Evolutionary conservation across 306 rosid species (phyloP).

Genomic region (Gillenia trifoliata): DNA sequence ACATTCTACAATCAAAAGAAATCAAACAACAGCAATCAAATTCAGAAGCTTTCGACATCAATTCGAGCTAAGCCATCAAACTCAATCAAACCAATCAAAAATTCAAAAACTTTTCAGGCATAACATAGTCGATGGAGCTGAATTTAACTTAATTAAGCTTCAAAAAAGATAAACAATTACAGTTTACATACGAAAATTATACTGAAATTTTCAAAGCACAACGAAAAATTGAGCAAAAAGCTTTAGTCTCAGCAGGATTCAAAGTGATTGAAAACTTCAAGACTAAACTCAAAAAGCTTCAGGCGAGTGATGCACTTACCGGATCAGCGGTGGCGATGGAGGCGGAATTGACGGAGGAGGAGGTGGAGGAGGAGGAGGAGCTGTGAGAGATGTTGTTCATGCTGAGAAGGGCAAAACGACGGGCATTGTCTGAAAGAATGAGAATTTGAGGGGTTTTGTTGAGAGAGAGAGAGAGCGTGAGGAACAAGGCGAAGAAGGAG

Average conservation of each 20-base stretch:
- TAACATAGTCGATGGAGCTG: neutral
- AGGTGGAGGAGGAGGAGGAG: conserved; percentile 41
- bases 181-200: neutral
- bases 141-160: neutral
- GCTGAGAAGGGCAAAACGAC: conserved; percentile 19
- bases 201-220: neutral
- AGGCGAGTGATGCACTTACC: conserved; percentile 28
- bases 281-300: neutral
- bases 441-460: neutral
- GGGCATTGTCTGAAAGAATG: conserved; percentile 26
- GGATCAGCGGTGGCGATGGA: conserved; percentile 49
- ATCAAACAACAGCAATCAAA: conserved; percentile 2
- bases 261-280: neutral
- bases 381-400: conserved; percentile 65
- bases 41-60: neutral
- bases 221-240: neutral
- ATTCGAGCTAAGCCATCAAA: neutral
- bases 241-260: neutral
- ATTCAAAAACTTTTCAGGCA: neutral
- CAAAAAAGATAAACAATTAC: neutral
- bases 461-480: conserved; percentile 1
- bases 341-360: conserved; percentile 55
- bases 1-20: conserved; percentile 29
- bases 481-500: conserved; percentile 15
- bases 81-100: neutral